phyloP scores from a whole-genome alignment of 306 rosid genomes.

The Parietaria judaica region DNA sequence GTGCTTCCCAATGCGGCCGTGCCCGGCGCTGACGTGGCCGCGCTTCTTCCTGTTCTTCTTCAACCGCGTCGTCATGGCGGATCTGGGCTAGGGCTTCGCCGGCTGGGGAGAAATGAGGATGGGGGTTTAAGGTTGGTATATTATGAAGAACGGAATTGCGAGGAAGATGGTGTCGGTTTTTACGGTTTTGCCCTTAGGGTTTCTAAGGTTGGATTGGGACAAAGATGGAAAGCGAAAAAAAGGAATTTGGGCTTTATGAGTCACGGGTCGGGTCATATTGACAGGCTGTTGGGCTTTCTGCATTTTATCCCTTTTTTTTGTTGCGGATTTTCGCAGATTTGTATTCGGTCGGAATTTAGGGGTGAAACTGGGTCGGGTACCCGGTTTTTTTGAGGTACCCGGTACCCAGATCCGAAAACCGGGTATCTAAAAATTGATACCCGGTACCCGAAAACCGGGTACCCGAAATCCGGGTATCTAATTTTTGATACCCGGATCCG shows the following conservation, averaged over 20 bases:
- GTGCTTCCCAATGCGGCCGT: constrained; percentile 81
- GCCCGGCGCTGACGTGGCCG: constrained; percentile 87
- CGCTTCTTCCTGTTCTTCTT: constrained; percentile 96
- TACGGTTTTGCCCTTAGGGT: constrained; percentile 35
- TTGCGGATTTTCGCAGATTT: no score
- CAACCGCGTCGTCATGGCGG: constrained; percentile 66
- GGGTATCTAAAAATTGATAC: no score
- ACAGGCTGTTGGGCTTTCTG: constrained; percentile 1
- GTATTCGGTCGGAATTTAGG: no score
- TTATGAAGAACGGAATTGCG: neutral
- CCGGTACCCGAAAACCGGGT: no score
- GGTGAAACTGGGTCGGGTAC: no score
- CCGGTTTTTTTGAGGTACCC: no score
- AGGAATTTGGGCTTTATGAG: neutral
- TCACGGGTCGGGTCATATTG: no score
- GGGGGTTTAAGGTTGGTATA: constrained; percentile 31
- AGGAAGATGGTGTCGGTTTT: neutral
- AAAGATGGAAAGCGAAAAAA: constrained; percentile 4
- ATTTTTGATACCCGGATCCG: no score
- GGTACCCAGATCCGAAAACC: no score
- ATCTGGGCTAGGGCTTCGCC: constrained; percentile 29
- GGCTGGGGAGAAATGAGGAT: constrained; percentile 9
- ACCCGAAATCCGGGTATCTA: no score
- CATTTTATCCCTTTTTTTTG: no score
- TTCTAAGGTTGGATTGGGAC: constrained; percentile 2